Base-by-base conservation (phyloP, 164 flowering plant genomes). In the Chimonanthus salicifolius region DNA sequence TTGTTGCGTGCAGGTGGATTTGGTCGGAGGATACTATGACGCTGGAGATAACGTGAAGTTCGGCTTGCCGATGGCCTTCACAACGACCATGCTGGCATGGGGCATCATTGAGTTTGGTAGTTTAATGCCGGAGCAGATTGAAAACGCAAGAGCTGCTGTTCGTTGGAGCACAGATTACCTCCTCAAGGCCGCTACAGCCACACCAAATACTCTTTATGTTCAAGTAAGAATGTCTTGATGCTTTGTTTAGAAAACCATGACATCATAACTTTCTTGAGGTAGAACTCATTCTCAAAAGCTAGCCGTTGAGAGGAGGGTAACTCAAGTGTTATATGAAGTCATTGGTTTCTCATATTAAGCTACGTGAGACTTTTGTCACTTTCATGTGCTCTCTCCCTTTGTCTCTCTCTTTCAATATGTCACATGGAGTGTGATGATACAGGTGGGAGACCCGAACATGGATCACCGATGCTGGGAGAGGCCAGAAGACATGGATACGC, bases 401-500 rank as follows among this genome's bases (percentile, higher is more conserved):
- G 3, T 6, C 10, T 44, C 6, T 5, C 44, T 33, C 33, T 63
- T 63, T 20, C 46, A 20, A 20, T 4, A 21, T 3, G 10, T 33
- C n/a, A n/a, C 16, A 13, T 48, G 70, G 44, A 47, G 6, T 20
- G n/a, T 33, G 58, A 33, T 33, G 20, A 33, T 77, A 80, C 82
- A 93, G 96, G 97, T 94, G 67, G 98, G 87, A 73, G 93, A 94
- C 47, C 92, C 98, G 9, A 88, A 87, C 78, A 69, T 47, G 80
- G 98, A 94, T 74, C 97, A 94, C 71, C 67, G 65, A 47, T 94
- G 98, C 78, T 92, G 98, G 97, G 98, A 92, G 81, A 87, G 98
- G 77, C 97, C 98, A 10, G 97, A 94, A 80, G 97, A 92, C 75
- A 94, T 94, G 97, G 98, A 92, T 85, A 94, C 98, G 2, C 84